Percentiles rank a stretch among this genome's conserved stretches.
These are phyloP conservation scores for Dryadomyces sulphureus DNA, from an alignment of 2,329 filamentous ascomycete species.

Conservation along the genomic window DNA sequence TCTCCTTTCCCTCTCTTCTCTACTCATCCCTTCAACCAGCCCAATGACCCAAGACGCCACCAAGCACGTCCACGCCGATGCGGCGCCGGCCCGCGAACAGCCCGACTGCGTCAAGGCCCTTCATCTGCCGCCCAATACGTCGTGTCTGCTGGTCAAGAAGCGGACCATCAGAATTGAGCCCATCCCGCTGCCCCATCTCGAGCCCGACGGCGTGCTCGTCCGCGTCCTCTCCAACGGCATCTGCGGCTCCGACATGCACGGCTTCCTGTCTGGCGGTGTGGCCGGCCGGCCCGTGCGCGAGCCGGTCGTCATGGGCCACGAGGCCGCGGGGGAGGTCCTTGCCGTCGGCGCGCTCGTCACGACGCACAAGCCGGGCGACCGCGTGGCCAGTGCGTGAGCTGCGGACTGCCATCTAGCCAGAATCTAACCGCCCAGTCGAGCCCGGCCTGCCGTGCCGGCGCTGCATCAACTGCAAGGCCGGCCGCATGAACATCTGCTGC, in stretches of 20 bases:
- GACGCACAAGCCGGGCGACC: constrained; percentile 55
- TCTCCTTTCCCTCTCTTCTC: too few relatives aligned
- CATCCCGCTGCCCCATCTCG: constrained; percentile 54
- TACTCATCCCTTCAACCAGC: too few relatives aligned
- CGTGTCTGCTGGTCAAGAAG: constrained; percentile 6
- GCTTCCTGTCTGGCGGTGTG: constrained; percentile 76
- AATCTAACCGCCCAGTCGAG: constrained; percentile 36
- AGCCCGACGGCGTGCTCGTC: constrained; percentile 62
- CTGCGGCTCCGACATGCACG: constrained; percentile 77
- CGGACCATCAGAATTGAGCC: constrained; percentile 60
- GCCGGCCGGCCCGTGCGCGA: constrained; percentile 69
- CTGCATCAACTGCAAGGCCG: constrained; percentile 63
- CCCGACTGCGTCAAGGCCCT: not conserved
- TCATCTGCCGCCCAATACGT: constrained; percentile 2
- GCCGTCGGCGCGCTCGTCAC: constrained; percentile 51
- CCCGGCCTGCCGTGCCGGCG: constrained; percentile 74
- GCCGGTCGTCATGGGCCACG: constrained; percentile 62
- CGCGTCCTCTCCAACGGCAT: constrained; percentile 76
- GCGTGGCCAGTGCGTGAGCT: constrained; percentile 44
- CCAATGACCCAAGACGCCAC: too few relatives aligned
- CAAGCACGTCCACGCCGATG: too few relatives aligned
- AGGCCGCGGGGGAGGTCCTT: constrained; percentile 63
- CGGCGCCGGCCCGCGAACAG: too few relatives aligned
- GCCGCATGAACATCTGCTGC: constrained; percentile 82
- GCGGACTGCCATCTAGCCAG: not conserved